Conservation (phyloP, 2,329 filamentous ascomycete species). For the Westerdykella aurantiaca region DNA sequence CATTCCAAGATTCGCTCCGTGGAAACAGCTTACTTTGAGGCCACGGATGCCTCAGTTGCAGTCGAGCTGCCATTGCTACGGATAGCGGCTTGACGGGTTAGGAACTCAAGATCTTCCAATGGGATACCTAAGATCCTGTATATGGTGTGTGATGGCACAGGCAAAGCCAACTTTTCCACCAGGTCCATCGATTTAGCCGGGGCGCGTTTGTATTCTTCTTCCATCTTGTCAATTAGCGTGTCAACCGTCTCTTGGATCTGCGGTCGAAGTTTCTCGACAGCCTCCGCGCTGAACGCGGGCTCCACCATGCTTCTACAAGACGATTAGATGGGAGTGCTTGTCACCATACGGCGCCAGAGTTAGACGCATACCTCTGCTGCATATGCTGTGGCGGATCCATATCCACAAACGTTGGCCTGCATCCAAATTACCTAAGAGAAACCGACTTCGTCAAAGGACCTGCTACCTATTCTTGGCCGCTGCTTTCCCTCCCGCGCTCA, state of each 20-base stretch:
- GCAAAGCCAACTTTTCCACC: conserved; percentile 41
- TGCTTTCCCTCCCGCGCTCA: conserved; percentile 43
- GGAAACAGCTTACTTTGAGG: conserved; percentile 36
- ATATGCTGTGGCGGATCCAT: too few species aligned
- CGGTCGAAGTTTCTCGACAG: conserved; percentile 39
- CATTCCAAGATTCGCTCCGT: not conserved
- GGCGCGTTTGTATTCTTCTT: conserved; percentile 26
- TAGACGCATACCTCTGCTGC: too few species aligned
- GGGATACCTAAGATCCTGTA: conserved; percentile 49
- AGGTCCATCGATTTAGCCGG: conserved; percentile 39
- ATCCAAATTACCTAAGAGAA: too few species aligned
- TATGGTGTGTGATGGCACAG: conserved; percentile 7
- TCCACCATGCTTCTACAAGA: too few species aligned
- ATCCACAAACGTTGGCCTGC: too few species aligned
- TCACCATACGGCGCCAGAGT: too few species aligned
- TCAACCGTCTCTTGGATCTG: conserved; percentile 46
- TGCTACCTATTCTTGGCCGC: conserved; percentile 42
- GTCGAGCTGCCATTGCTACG: conserved; percentile 35
- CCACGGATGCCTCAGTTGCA: conserved; percentile 42
- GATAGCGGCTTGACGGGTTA: conserved; percentile 25
- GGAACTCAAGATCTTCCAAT: conserved; percentile 43
- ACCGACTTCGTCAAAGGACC: too few species aligned
- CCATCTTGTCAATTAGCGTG: conserved; percentile 39
- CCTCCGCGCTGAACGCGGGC: conserved; percentile 33
- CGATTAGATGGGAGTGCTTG: too few species aligned